phyloP scores from a whole-genome alignment of 176 grass and related monocot genomes.

The Oryza meyeriana region DNA sequence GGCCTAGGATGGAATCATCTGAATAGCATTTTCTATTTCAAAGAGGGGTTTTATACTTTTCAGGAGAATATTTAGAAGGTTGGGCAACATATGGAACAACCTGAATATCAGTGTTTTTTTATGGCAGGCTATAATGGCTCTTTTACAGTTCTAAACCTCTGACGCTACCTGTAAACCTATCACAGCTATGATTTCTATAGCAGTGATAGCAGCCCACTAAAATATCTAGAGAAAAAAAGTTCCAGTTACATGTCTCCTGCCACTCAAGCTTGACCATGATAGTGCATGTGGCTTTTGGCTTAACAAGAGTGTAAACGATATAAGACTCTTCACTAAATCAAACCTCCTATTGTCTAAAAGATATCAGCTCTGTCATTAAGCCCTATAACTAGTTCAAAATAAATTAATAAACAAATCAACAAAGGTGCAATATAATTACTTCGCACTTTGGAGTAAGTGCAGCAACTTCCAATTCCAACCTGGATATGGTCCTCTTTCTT shows the following conservation, averaged over 20 bases:
- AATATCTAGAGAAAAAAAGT: background rate
- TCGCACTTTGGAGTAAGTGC: background rate
- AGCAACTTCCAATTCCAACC: conserved; percentile 4
- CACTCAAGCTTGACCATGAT: background rate
- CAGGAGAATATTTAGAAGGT: background rate
- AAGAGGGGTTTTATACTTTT: conserved; percentile 11
- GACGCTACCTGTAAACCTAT: background rate
- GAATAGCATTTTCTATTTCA: conserved; percentile 12
- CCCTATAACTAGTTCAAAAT: background rate
- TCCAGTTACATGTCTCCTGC: background rate
- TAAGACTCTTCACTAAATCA: background rate
- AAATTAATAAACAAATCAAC: conserved; percentile 10
- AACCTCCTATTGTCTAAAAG: conserved; percentile 1
- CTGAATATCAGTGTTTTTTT: background rate
- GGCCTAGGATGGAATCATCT: background rate
- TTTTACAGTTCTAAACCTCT: background rate
- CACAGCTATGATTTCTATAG: background rate
- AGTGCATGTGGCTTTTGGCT: background rate
- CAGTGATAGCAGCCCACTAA: background rate
- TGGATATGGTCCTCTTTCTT: background rate
- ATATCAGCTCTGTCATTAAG: background rate
- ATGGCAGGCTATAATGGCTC: background rate
- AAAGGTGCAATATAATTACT: background rate
- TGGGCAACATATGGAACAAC: background rate
- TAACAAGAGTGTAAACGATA: background rate